Percentiles rank a stretch among this genome's conserved stretches.
These are phyloP conservation scores for Phaeolepiota aurea DNA, from an alignment of 768 basidiomycete genomes.

Conservation along the genomic window DNA sequence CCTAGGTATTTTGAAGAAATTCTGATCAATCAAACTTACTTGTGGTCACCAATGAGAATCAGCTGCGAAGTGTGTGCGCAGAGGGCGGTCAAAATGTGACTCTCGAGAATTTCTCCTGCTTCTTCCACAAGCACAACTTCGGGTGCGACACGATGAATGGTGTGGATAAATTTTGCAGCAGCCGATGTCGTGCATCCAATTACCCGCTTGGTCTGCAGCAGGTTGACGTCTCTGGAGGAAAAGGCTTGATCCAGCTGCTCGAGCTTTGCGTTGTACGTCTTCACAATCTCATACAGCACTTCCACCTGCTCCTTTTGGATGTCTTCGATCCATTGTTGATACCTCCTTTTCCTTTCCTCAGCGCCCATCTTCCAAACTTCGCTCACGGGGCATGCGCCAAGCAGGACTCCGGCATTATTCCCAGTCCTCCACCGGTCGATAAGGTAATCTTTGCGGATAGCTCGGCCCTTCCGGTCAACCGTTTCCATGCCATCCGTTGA, in stretches of 20 bases:
- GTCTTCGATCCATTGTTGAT: slow-evolving; percentile 23
- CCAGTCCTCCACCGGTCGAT: slow-evolving; percentile 39
- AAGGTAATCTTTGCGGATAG: slow-evolving; percentile 30
- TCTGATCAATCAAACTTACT: slow-evolving; percentile 28
- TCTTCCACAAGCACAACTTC: slow-evolving; percentile 60
- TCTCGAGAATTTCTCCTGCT: slow-evolving; percentile 66
- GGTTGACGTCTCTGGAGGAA: slow-evolving; percentile 18
- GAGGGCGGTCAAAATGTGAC: slow-evolving; percentile 55
- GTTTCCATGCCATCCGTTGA: slow-evolving; percentile 33
- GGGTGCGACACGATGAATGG: slow-evolving; percentile 37
- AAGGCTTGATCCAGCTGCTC: slow-evolving; percentile 26
- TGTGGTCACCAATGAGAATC: slow-evolving; percentile 67
- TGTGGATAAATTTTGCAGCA: slow-evolving; percentile 49
- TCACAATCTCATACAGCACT: slow-evolving; percentile 21
- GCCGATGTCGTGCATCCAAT: slow-evolving; percentile 66
- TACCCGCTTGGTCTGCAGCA: slow-evolving; percentile 40
- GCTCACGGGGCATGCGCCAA: slow-evolving; percentile 15
- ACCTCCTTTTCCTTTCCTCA: slow-evolving; percentile 14
- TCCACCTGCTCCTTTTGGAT: slow-evolving; percentile 25
- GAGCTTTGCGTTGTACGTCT: slow-evolving; percentile 31
- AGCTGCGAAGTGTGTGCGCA: slow-evolving; percentile 37
- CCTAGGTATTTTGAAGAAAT: background rate
- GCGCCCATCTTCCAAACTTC: slow-evolving; percentile 28
- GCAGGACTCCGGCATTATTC: slow-evolving; percentile 33
- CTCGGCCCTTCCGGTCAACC: slow-evolving; percentile 30